Evolutionary conservation across 345 rosid species (phyloP).

Genomic region (Rubroshorea leprosula): DNA sequence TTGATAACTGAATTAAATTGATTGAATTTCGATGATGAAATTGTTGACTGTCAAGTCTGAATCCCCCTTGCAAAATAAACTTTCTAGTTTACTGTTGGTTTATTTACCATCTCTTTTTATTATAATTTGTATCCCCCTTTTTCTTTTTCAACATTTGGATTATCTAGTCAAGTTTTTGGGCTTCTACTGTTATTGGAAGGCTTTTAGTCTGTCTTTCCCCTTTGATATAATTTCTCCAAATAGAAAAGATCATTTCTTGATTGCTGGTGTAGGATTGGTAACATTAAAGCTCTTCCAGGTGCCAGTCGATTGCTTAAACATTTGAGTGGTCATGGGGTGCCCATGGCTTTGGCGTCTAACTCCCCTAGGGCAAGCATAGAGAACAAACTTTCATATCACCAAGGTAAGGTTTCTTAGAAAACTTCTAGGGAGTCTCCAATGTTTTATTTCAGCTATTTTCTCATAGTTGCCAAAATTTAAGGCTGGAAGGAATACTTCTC

Average conservation of each 20-base stretch:
- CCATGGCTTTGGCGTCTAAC: constrained; percentile 85
- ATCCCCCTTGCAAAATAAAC: too few species aligned
- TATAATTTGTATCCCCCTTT: too few species aligned
- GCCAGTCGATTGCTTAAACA: constrained; percentile 71
- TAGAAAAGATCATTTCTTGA: too few species aligned
- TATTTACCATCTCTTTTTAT: too few species aligned
- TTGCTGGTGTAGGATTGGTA: constrained; percentile 44
- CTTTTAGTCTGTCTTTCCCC: too few species aligned
- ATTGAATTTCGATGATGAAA: too few species aligned
- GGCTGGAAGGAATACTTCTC: constrained; percentile 90
- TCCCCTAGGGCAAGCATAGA: constrained; percentile 62
- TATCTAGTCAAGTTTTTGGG: too few species aligned
- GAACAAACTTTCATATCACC: constrained; percentile 61
- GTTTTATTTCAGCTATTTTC: constrained; percentile 5
- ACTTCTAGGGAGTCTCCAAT: neutral
- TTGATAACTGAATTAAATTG: neutral
- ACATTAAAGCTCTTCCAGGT: constrained; percentile 81
- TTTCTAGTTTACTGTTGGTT: too few species aligned
- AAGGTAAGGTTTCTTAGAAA: constrained; percentile 30
- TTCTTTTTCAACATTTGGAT: too few species aligned
- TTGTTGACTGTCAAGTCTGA: too few species aligned
- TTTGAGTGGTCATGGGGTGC: constrained; percentile 57
- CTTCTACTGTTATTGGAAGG: too few species aligned
- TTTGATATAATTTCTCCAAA: neutral
- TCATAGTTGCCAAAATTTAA: constrained; percentile 21